Conservation (phyloP, 2,329 filamentous ascomycete genomes). For the Zasmidium cellare region DNA sequence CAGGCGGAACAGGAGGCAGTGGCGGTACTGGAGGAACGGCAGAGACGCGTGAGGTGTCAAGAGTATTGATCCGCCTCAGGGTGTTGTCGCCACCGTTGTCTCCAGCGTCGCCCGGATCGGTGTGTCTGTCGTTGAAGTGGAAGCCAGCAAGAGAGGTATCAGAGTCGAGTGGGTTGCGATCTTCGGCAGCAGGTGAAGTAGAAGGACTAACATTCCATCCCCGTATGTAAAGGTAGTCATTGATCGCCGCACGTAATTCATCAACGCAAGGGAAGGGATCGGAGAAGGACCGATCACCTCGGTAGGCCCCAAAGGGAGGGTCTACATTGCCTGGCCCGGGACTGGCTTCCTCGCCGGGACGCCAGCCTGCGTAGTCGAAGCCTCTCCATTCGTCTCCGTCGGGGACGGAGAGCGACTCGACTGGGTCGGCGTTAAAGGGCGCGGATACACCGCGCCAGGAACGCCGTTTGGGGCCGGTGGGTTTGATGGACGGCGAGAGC, state of each 20-base stretch:
- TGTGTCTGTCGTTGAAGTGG: background rate
- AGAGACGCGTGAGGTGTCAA: background rate
- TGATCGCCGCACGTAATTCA: slow-evolving; percentile 22
- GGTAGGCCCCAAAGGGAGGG: slow-evolving; percentile 5
- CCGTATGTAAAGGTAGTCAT: slow-evolving; percentile 20
- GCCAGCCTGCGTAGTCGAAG: slow-evolving; percentile 14
- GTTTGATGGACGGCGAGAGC: slow-evolving; percentile 38
- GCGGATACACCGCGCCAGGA: slow-evolving; percentile 22
- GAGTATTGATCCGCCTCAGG: background rate
- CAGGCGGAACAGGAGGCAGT: background rate
- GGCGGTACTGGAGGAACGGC: background rate
- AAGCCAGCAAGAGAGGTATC: background rate
- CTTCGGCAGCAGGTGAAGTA: slow-evolving; percentile 17
- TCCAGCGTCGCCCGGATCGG: background rate
- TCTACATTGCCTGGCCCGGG: slow-evolving; percentile 47
- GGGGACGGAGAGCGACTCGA: slow-evolving; percentile 16
- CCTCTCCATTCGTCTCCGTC: slow-evolving; percentile 11
- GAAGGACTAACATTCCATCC: slow-evolving; percentile 17
- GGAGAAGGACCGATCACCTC: slow-evolving; percentile 11
- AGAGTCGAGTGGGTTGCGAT: slow-evolving; percentile 9
- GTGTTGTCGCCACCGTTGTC: background rate
- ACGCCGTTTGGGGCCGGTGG: slow-evolving; percentile 30
- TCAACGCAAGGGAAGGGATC: slow-evolving; percentile 25
- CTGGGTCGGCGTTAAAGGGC: slow-evolving; percentile 26
- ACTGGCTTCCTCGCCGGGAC: slow-evolving; percentile 48